Base-by-base conservation (phyloP, 176 grass and related monocot genomes). In the Musa itinerans region DNA sequence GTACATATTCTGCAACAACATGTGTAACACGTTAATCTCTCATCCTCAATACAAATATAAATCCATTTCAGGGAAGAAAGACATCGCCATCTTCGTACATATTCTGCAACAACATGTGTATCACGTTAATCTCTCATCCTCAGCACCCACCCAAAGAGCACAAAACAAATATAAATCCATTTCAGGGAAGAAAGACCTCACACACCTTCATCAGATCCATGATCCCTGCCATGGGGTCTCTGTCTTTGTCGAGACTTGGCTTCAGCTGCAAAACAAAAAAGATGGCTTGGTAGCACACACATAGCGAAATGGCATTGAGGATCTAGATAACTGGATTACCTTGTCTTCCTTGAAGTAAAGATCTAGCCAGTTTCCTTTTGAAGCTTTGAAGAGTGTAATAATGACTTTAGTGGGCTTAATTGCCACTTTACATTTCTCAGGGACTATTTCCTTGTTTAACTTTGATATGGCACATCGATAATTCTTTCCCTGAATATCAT, bases 201-300 rank as follows among this genome's bases (percentile, higher is more conserved):
- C 24, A 24, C 23, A 89, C 92, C 92, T 96, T 96, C 89, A 96
- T 92, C 50, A 96, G 85, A 83, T 96, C 80, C 89, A 96, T 91
- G 17, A 92, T 87, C 70, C 92, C 92, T 13, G 92, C 81, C 92
- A 96, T 96, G 2, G 92, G 92, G 69, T 96, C 86, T 79, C 84
- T 89, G 19, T 89, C 89, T 70, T 96, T 92, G 54, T 58, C 86
- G 65, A 81, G 66, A 77, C 81, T 85, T 87, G 86, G 89, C 67
- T 96, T 96, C 55, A 92, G 73, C 92, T 96, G 78, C 65, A 81
- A 76, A 50, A 52, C 49, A 54, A 74, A 65, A 10, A 53, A 54
- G 34, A 43, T 43, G 34, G 4, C 34, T 43, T 43, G 4, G 34
- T 6, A 43, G 34, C 34, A 43, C 3, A 6, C n/a, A n/a, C n/a